A percentile compares a stretch with the other conserved stretches of the same genome.
Conservation (phyloP, 176 grass and related monocot species). For the Luzula sylvatica region DNA sequence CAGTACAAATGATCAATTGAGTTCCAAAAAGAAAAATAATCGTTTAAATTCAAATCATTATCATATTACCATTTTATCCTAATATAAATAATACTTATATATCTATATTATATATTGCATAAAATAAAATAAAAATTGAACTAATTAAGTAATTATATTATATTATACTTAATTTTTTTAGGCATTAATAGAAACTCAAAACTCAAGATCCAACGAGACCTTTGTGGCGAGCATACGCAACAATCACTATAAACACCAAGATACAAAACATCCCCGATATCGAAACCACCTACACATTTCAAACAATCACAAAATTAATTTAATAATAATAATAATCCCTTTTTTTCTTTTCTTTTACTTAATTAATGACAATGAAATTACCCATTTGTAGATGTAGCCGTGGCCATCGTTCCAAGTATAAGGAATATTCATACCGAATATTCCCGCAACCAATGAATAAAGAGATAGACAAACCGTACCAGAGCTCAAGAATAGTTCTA, state of each 20-base stretch:
- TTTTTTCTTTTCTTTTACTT: too few relatives aligned
- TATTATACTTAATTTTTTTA: slow-evolving; percentile 1
- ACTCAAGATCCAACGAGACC: slow-evolving; percentile 94
- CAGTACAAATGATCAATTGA: slow-evolving; percentile 1
- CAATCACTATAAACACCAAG: slow-evolving; percentile 57
- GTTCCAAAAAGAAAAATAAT: not conserved
- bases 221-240: slow-evolving; percentile 93
- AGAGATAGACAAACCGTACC: slow-evolving; percentile 68
- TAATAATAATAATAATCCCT: too few relatives aligned
- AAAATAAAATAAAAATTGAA: slow-evolving; percentile 13
- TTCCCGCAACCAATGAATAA: slow-evolving; percentile 78
- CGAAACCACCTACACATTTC: slow-evolving; percentile 46
- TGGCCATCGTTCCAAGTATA: slow-evolving; percentile 83
- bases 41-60: slow-evolving; percentile 17
- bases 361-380: slow-evolving; percentile 25
- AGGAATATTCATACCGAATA: slow-evolving; percentile 99
- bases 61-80: slow-evolving; percentile 10
- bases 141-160: not conserved
- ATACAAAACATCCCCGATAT: slow-evolving; percentile 50
- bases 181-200: not conserved
- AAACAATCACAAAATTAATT: slow-evolving; percentile 23
- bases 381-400: slow-evolving; percentile 85
- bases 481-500: slow-evolving; percentile 97
- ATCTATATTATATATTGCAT: not conserved
- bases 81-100: slow-evolving; percentile 12